These are phyloP conservation scores for Trichoderma sp. DNA, from an alignment of 2,329 filamentous ascomycete species.

Conservation along the genomic window DNA sequence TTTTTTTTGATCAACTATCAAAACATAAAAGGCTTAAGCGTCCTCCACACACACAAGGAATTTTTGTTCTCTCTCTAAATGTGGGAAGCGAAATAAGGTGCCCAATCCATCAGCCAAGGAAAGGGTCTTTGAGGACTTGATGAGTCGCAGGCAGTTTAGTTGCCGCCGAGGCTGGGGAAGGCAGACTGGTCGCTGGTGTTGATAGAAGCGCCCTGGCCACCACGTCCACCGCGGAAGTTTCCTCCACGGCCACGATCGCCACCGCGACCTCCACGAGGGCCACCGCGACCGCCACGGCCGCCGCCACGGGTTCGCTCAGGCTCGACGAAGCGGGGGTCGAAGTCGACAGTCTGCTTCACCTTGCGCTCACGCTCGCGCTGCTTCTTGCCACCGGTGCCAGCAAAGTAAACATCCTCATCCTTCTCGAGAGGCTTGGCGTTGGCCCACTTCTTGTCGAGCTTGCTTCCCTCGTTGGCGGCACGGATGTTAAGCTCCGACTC, in stretches of 20 bases:
- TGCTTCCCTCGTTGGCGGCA: conserved; percentile 88
- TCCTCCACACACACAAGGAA: conserved; percentile 16
- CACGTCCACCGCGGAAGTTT: conserved; percentile 43
- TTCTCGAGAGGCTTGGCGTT: conserved; percentile 70
- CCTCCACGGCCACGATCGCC: conserved; percentile 46
- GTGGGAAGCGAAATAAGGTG: conserved; percentile 8
- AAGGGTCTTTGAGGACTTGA: conserved; percentile 16
- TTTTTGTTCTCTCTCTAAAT: conserved; percentile 7
- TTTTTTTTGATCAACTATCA: conserved; percentile 30
- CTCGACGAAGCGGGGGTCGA: conserved; percentile 81
- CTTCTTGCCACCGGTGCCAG: conserved; percentile 70
- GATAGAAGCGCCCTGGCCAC: conserved; percentile 41
- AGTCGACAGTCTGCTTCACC: conserved; percentile 84
- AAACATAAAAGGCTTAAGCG: conserved; percentile 28
- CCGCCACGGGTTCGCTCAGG: conserved; percentile 55
- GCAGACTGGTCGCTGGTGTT: conserved; percentile 57
- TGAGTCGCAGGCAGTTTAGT: conserved; percentile 36
- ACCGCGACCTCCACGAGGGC: conserved; percentile 48
- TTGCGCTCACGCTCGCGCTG: conserved; percentile 85
- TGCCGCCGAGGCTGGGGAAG: conserved; percentile 59
- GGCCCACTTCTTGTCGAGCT: conserved; percentile 89
- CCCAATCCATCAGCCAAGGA: conserved; percentile 18
- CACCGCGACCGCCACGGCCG: conserved; percentile 54
- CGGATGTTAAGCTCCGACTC: conserved; percentile 66
- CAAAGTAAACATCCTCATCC: conserved; percentile 71